Evolutionary conservation across 1,139 yeast genomes (phyloP).

Genomic region (Pichia sorboxylosa): DNA sequence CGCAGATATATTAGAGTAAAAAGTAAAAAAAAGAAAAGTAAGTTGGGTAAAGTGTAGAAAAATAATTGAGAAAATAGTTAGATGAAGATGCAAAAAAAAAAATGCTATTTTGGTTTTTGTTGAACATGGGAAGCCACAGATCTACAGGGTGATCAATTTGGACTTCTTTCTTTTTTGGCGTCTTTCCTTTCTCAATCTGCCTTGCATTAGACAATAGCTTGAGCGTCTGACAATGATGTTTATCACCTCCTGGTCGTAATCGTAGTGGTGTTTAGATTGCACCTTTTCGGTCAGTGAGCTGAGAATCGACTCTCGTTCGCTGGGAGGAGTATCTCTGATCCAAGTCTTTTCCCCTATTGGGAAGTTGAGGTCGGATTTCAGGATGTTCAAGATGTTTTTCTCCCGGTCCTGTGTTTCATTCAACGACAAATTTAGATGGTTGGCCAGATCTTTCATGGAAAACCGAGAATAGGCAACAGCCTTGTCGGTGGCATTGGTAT

Average conservation of each 20-base stretch:
- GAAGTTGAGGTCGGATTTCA: conserved; percentile 49
- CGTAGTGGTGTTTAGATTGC: conserved; percentile 38
- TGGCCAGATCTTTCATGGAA: conserved; percentile 45
- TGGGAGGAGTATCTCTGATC: conserved; percentile 61
- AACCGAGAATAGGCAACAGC: conserved; percentile 49
- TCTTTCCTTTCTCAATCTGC: conserved; percentile 58
- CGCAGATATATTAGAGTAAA: no score
- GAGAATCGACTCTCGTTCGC: conserved; percentile 39
- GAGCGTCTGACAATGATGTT: conserved; percentile 71
- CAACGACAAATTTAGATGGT: conserved; percentile 39
- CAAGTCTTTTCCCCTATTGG: conserved; percentile 67
- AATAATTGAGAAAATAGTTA: no score
- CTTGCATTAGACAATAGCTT: conserved; percentile 71
- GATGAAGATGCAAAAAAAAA: no score
- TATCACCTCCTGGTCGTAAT: conserved; percentile 36
- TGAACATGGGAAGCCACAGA: no score
- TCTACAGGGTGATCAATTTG: no score
- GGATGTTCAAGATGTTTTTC: conserved; percentile 43
- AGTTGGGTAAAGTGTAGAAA: no score
- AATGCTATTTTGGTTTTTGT: no score
- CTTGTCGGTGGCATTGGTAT: no score
- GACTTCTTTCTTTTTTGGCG: conserved; percentile 26
- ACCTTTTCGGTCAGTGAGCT: conserved; percentile 38
- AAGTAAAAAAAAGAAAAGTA: no score
- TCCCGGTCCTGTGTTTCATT: conserved; percentile 53